Base-by-base conservation (phyloP, 768 basidiomycete genomes). In the Zangia roseola region DNA sequence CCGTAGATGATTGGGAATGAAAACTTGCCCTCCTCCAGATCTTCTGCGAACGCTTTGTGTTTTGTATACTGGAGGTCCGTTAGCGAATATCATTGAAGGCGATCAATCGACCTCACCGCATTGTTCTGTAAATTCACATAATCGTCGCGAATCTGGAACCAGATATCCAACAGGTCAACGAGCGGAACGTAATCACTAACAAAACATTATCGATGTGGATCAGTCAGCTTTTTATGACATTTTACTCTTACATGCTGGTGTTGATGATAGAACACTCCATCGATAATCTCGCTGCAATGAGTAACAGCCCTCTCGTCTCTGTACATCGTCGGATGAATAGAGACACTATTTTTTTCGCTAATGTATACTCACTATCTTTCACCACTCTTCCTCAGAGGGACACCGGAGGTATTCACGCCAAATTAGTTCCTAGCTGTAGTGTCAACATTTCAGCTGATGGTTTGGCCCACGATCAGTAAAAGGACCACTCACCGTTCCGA, bases 301-400 rank as follows among this genome's bases (percentile, higher is more conserved):
- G 78, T 50, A 97, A 82, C 2, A 97, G 76, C 6, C 95, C 95
- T 2, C 95, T 94, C 0, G 95, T 97, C 69, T 99, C 95, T 98
- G 60, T 44, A 28, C 30, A 41, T n/a, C n/a, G n/a, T 38, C 37
- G 39, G 26, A 40, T 53, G n/a, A 50, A 23, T 14, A 23, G 12
- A 12, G 3, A 43, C 25, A 20, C 26, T 6, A 7, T 13, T 13
- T 17, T 13, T 40, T 17, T n/a, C 20, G 10, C n/a, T 8, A 8
- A 4, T 19, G 26, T 28, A 6, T 47, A 69, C 72, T 52, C 57
- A 95, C 95, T 99, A 58, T 94, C 88, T 64, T 91, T 91, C 31
- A 95, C 95, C 95, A 99, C 58, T 99, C 91, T 55, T 94, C 88
- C 64, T 99, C 95, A 0, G 87, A 87, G 4, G 95, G 95, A 62